These are phyloP conservation scores for Starmera caribaea DNA, from an alignment of 805 yeast species.

Conservation along the genomic window DNA sequence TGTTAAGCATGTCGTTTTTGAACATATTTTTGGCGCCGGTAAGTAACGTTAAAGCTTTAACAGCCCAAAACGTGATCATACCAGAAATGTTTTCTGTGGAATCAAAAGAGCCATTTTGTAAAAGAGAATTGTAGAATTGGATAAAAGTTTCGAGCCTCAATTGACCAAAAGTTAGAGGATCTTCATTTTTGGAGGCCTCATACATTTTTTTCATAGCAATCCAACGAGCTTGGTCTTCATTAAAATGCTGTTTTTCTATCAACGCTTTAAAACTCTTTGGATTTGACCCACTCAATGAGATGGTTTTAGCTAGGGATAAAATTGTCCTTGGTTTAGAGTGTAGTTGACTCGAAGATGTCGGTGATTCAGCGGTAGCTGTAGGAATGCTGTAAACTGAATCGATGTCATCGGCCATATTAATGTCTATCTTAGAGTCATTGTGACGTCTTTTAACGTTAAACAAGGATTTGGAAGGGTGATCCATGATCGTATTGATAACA, in stretches of 20 bases:
- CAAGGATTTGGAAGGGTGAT: too few relatives aligned
- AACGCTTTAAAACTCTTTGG: background rate
- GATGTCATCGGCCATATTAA: too few relatives aligned
- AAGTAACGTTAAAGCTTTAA: constrained; percentile 13
- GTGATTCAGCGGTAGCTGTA: too few relatives aligned
- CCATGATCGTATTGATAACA: too few relatives aligned
- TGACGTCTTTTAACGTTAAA: too few relatives aligned
- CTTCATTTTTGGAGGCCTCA: constrained; percentile 3
- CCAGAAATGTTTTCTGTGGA: constrained; percentile 5
- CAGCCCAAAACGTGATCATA: constrained; percentile 11
- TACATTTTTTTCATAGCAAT: constrained; percentile 4
- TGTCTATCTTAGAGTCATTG: too few relatives aligned
- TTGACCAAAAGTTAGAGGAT: constrained; percentile 10
- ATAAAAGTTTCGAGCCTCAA: constrained; percentile 11
- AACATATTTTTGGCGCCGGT: constrained; percentile 9
- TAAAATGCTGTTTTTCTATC: background rate
- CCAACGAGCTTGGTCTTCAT: constrained; percentile 14
- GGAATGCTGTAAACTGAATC: too few relatives aligned
- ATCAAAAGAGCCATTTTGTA: constrained; percentile 2
- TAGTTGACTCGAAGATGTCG: too few relatives aligned
- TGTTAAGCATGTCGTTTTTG: constrained; percentile 7
- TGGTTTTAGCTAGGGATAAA: background rate
- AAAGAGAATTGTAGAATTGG: constrained; percentile 9
- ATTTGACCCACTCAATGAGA: background rate
- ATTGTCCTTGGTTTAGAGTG: too few relatives aligned